Evolutionary conservation across 768 basidiomycete species (phyloP).

Genomic region (Phanerochaete carnosa): DNA sequence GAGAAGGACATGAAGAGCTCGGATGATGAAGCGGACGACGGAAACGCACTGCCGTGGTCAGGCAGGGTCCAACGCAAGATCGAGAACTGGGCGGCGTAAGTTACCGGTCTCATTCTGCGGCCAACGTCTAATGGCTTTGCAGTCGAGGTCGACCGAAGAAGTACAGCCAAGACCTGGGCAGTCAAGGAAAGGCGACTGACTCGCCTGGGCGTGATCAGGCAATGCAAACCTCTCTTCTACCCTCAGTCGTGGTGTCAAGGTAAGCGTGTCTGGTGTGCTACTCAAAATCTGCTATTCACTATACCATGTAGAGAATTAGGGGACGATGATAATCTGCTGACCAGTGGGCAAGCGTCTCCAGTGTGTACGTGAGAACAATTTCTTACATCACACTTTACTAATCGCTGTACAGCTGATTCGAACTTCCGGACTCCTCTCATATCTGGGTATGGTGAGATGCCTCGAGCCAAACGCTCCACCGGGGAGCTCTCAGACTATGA

Average conservation of each 20-base stretch:
- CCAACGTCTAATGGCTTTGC: not conserved
- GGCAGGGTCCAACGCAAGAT: slow-evolving; percentile 45
- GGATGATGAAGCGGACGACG: slow-evolving; percentile 29
- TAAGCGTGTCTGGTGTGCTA: slow-evolving; percentile 12
- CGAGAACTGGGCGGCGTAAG: slow-evolving; percentile 48
- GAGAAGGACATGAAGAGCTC: slow-evolving; percentile 27
- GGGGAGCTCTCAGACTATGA: slow-evolving; percentile 31
- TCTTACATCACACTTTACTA: not conserved
- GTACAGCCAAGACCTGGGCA: slow-evolving; percentile 29
- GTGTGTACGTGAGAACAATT: slow-evolving; percentile 42
- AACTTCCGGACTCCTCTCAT: slow-evolving; percentile 15
- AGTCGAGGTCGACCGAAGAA: slow-evolving; percentile 31
- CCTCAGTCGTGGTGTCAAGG: slow-evolving; percentile 40
- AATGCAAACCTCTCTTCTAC: slow-evolving; percentile 25
- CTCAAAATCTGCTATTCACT: not conserved
- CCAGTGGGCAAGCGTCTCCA: slow-evolving; percentile 77
- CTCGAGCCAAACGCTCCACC: slow-evolving; percentile 20
- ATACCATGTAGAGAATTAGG: not conserved
- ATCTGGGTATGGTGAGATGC: slow-evolving; percentile 16
- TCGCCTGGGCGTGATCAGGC: slow-evolving; percentile 15
- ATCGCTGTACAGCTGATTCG: slow-evolving; percentile 14
- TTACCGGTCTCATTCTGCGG: not conserved
- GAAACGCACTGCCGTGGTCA: slow-evolving; percentile 35
- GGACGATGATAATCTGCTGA: slow-evolving; percentile 67
- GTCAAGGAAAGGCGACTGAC: slow-evolving; percentile 19